Evolutionary conservation across 768 basidiomycete genomes (phyloP), one percentile per base, ranked within the genome.

Genomic region (Leccinellum rugosiceps): DNA sequence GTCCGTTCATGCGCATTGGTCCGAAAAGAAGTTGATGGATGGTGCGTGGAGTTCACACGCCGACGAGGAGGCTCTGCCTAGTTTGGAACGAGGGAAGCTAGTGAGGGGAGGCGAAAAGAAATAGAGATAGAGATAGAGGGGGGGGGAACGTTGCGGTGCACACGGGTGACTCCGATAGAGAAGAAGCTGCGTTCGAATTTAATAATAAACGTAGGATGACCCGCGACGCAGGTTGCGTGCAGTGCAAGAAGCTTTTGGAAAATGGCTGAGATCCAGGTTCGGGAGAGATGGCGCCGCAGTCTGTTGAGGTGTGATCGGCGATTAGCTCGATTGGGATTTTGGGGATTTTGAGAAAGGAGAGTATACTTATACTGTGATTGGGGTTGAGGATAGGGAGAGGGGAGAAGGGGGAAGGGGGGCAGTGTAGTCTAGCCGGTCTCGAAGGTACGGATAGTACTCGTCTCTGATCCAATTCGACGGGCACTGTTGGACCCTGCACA

Each of bases 111-210:
- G 25, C 17, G 28, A n/a, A n/a, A n/a, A 48, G 30, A 41, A 3
- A 17, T 41, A 7, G 17, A n/a, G 8, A 26, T 31, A 47, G 31
- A 54, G 30, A 21, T 9, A 21, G 38, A 44, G 45, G 15, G 41
- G 41, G 2, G 41, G 41, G 2, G 10, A 41, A 53, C 14, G 44
- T 23, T 45, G 44, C 44, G 11, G 23, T 34, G 53, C 32, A 13
- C 50, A 41, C 41, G 60, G 60, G 15, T 17, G 34, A 21, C 59
- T 17, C 60, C 60, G 60, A 46, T 53, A 31, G 60, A 62, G 41
- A 41, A 41, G 41, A 41, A 41, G 38, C 38, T 41, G 38, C 38
- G 41, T 41, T 41, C 41, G 41, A 41, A 41, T 41, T 41, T 41
- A 19, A 41, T 41, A 19, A 41, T 41, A 41, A 6, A 41, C n/a